Base-by-base conservation (phyloP, 2,329 filamentous ascomycete species). In the Pseudogymnoascus sp. region DNA sequence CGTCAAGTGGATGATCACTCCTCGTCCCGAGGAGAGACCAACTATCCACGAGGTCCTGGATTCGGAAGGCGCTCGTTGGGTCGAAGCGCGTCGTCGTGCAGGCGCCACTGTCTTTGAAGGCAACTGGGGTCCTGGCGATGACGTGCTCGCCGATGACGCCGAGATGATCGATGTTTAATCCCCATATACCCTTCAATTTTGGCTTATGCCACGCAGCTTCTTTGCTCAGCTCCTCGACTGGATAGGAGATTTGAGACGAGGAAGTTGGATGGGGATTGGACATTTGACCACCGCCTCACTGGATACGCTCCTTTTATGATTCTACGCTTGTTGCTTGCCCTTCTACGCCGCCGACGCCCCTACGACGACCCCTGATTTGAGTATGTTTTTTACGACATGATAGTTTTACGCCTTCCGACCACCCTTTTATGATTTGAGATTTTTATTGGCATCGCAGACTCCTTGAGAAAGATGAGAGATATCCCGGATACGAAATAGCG, bases 51-150 rank as follows among this genome's bases (percentile, higher is more conserved):
- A 96, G 67, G 77, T 99, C 10, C 82, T 96, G 56, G 77, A 83
- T 53, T 83, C 87, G 1, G 85, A 87, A 59, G 91, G 91, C 23
- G 82, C 96, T 61, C 83, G 82, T 65, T 99, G 95, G 90, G 88
- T 96, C 33, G 83, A 87, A 62, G 78, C 80, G 60, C 87, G 92
- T 66, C 87, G 92, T 63, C 87, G 89, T 63, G 90, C 92, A 10
- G 90, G 92, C 50, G 95, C 95, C n/a, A 97, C 92, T 0, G 87
- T 99, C 62, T 99, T 90, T 70, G 95, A 99, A 77, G 95, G 95
- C 66, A 95, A 91, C 73, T 99, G 93, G 89, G 95, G 95, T 3
- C 93, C 93, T 33, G 87, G 79, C n/a, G 80, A 83, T 61, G 75
- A 80, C 60, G 72, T 78, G 33, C 69, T 75, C 26, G 69, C 67